phyloP scores from a whole-genome alignment of 352 stramenopile genomes.

The Phytophthora fragariae region DNA sequence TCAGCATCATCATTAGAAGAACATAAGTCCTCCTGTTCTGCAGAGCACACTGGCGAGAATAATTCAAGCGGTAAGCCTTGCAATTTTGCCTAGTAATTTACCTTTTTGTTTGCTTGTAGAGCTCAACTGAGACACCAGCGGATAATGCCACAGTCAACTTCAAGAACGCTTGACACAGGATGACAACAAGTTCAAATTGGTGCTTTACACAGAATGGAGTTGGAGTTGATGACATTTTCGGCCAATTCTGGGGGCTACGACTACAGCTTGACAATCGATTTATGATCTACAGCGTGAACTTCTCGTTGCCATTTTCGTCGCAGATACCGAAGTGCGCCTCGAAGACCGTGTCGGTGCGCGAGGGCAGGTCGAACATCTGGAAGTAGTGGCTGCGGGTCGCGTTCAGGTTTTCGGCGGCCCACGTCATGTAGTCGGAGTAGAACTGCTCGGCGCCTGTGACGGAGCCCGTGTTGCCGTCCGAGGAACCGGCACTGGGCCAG shows the following conservation, averaged over 20 bases:
- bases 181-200: neutral
- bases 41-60: no score
- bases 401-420: slow-evolving; percentile 41
- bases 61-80: no score
- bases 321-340: slow-evolving; percentile 63
- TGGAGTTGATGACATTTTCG: neutral
- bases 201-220: no score
- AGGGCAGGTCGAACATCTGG: slow-evolving; percentile 68
- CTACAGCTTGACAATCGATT: neutral
- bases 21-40: no score
- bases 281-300: slow-evolving; percentile 44
- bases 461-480: slow-evolving; percentile 53
- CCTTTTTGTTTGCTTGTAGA: no score
- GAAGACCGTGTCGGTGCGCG: slow-evolving; percentile 48
- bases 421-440: slow-evolving; percentile 49
- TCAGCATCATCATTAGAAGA: slow-evolving; percentile 32
- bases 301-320: slow-evolving; percentile 40
- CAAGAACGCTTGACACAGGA: neutral
- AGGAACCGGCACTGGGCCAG: slow-evolving; percentile 57
- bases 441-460: slow-evolving; percentile 48
- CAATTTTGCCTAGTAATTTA: no score
- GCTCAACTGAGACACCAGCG: no score
- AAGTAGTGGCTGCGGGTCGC: slow-evolving; percentile 60
- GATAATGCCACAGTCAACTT: no score
- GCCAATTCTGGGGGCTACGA: neutral